phyloP scores from a whole-genome alignment of 306 rosid genomes.

The Cucurbita maxima region DNA sequence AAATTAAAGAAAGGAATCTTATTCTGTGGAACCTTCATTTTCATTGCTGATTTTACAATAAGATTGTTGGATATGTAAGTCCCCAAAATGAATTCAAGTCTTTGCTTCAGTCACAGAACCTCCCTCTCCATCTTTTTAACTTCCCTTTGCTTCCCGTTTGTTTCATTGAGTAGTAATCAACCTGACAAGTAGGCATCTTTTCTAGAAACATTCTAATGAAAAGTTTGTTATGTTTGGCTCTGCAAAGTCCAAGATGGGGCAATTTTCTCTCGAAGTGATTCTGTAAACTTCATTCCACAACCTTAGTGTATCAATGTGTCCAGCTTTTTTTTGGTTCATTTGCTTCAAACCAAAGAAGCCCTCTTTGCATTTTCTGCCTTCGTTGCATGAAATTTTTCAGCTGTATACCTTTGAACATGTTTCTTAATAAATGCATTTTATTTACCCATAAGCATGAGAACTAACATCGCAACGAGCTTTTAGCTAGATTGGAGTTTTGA shows the following conservation, averaged over 20 bases:
- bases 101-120: background rate
- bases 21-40: constrained; percentile 2
- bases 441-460: too few relatives aligned
- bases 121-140: background rate
- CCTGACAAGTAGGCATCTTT: background rate
- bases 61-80: background rate
- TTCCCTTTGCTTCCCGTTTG: background rate
- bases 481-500: too few relatives aligned
- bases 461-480: too few relatives aligned
- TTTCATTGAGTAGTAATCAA: background rate
- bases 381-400: background rate
- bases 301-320: background rate
- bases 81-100: background rate
- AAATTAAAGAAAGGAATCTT: constrained; percentile 7
- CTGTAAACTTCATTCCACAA: background rate
- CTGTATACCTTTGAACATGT: background rate
- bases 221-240: background rate
- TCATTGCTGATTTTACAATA: background rate
- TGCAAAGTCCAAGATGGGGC: too few relatives aligned
- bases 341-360: background rate
- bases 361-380: background rate
- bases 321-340: background rate
- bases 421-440: background rate
- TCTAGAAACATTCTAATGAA: background rate
- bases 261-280: too few relatives aligned